These are phyloP conservation scores for Plantago elongata DNA, from an alignment of 257 asterid species.

Conservation along the genomic window DNA sequence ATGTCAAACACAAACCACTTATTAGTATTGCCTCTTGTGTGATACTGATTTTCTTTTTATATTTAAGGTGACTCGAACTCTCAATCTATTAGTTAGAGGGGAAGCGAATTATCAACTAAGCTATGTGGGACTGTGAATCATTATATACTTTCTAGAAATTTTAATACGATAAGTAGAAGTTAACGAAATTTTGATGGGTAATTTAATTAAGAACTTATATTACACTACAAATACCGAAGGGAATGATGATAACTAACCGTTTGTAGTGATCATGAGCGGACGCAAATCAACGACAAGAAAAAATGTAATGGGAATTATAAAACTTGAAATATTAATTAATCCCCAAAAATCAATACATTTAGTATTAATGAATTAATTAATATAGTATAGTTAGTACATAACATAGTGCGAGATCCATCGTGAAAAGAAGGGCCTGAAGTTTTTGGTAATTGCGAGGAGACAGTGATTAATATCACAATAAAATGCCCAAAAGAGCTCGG, in stretches of 20 bases:
- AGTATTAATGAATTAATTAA: too few species aligned
- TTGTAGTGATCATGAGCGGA: conserved; percentile 9
- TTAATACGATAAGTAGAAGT: too few species aligned
- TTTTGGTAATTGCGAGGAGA: conserved; percentile 27
- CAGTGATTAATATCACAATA: background rate
- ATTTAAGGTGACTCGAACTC: too few species aligned
- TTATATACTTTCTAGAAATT: too few species aligned
- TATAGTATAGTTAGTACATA: too few species aligned
- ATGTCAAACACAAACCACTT: too few species aligned
- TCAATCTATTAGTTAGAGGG: too few species aligned
- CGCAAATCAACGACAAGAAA: conserved; percentile 7
- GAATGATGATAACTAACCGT: conserved; percentile 7
- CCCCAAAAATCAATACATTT: background rate
- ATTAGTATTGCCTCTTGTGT: too few species aligned
- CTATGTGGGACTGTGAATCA: too few species aligned
- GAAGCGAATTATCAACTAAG: too few species aligned
- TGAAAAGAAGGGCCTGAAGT: conserved; percentile 44
- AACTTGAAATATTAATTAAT: conserved; percentile 22
- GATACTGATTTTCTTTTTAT: too few species aligned
- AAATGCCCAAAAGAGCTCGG: conserved; percentile 27
- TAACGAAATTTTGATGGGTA: background rate
- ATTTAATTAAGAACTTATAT: background rate
- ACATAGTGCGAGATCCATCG: conserved; percentile 18
- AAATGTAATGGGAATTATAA: conserved; percentile 14
- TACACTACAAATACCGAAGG: background rate